These are phyloP conservation scores for Solidago caesia DNA, from an alignment of 129 eudicot genomes.

Conservation along the genomic window DNA sequence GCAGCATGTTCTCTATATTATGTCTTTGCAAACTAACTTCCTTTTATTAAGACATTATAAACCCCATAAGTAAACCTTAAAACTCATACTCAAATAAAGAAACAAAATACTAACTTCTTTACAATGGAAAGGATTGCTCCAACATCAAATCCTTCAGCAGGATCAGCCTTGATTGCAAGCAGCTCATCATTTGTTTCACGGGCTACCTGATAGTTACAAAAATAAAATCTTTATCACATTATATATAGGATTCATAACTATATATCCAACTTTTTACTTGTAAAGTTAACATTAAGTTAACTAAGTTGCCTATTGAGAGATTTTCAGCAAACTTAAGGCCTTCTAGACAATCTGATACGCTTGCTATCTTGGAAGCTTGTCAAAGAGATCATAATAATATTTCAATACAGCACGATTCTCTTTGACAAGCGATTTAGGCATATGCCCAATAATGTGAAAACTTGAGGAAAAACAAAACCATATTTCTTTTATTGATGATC, in stretches of 20 bases:
- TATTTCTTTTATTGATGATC: too few relatives aligned
- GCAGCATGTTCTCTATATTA: constrained; percentile 7
- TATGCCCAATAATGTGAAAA: neutral
- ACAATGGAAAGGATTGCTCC: constrained; percentile 84
- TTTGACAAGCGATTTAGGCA: neutral
- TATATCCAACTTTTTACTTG: neutral
- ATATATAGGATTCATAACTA: constrained; percentile 3
- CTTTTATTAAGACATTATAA: neutral
- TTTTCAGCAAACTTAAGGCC: neutral
- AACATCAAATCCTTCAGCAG: constrained; percentile 90
- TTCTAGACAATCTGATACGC: neutral
- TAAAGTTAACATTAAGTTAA: neutral
- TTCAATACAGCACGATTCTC: neutral
- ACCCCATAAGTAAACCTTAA: constrained; percentile 18
- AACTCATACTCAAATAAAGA: neutral
- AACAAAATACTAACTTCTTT: constrained; percentile 41
- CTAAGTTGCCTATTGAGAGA: neutral
- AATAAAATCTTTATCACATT: neutral
- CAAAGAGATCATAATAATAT: neutral
- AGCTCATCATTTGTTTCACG: constrained; percentile 96
- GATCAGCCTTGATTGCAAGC: constrained; percentile 70
- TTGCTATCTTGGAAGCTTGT: neutral
- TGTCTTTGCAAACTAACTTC: constrained; percentile 9
- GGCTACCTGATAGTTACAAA: constrained; percentile 59
- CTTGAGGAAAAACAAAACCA: too few relatives aligned